Conservation (phyloP, 2,329 filamentous ascomycete genomes). For the Ascochyta koolunga region DNA sequence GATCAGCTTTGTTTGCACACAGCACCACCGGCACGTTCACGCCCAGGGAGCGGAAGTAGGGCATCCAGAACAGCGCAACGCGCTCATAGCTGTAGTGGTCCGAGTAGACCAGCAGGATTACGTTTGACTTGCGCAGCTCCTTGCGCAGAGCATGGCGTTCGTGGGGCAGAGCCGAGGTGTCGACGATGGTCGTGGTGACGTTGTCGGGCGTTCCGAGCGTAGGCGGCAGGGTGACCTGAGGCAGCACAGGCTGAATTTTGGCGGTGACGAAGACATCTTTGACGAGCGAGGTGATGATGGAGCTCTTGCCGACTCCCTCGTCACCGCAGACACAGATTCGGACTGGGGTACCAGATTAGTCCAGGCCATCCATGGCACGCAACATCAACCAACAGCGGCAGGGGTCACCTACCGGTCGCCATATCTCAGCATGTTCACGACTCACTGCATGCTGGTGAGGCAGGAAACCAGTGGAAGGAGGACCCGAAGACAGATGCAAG, state of each 20-base stretch:
- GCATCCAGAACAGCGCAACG: slow-evolving; percentile 97
- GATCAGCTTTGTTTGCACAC: slow-evolving; percentile 96
- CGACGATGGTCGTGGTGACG: slow-evolving; percentile 96
- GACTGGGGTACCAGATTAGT: slow-evolving; percentile 57
- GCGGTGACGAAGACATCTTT: slow-evolving; percentile 96
- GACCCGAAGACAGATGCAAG: slow-evolving; percentile 5
- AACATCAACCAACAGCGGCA: slow-evolving; percentile 1
- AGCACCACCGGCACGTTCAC: slow-evolving; percentile 97
- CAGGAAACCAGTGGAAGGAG: background rate
- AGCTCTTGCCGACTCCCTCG: slow-evolving; percentile 66
- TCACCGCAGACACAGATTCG: slow-evolving; percentile 97
- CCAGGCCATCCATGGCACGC: slow-evolving; percentile 2
- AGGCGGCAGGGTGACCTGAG: slow-evolving; percentile 92
- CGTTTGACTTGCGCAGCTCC: slow-evolving; percentile 95
- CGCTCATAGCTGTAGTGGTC: slow-evolving; percentile 99
- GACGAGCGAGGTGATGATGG: slow-evolving; percentile 87
- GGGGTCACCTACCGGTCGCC: slow-evolving; percentile 35
- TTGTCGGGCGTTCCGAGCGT: slow-evolving; percentile 93
- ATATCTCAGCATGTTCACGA: slow-evolving; percentile 29
- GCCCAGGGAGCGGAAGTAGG: slow-evolving; percentile 95
- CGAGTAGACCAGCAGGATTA: slow-evolving; percentile 94
- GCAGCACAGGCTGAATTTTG: slow-evolving; percentile 93
- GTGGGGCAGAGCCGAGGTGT: slow-evolving; percentile 93
- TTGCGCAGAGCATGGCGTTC: slow-evolving; percentile 88
- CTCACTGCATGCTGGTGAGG: slow-evolving; percentile 18